Conservation (phyloP, 1,284 basidiomycete genomes). For the Microbotryum violaceum region DNA sequence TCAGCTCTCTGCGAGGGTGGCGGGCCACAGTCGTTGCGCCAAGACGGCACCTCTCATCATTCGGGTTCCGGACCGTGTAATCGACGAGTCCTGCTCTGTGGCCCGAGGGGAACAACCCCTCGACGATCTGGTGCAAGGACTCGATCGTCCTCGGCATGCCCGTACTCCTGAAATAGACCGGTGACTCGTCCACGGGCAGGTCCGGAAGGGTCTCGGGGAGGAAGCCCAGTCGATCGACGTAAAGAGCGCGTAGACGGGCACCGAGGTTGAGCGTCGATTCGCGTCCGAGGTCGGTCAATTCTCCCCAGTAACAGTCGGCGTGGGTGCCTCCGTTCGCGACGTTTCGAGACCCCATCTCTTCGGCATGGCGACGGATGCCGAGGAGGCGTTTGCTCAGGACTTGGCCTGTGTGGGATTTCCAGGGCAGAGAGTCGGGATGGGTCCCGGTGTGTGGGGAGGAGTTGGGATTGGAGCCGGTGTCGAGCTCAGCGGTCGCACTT, state of each 20-base stretch:
- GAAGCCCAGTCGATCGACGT: constrained; percentile 30
- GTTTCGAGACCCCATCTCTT: constrained; percentile 8
- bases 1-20: too few relatives aligned
- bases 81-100: constrained; percentile 15
- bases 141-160: constrained; percentile 33
- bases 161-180: constrained; percentile 28
- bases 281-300: constrained; percentile 35
- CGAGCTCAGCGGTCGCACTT: not conserved
- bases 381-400: not conserved
- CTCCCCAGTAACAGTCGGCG: constrained; percentile 30
- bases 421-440: not conserved
- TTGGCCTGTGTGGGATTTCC: not conserved
- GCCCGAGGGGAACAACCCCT: constrained; percentile 19
- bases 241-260: constrained; percentile 21
- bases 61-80: constrained; percentile 23
- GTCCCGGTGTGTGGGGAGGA: not conserved
- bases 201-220: constrained; percentile 22
- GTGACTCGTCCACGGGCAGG: not conserved
- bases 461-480: not conserved
- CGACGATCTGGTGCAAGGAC: constrained; percentile 28
- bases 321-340: not conserved
- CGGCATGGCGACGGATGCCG: constrained; percentile 13
- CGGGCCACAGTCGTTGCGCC: too few relatives aligned
- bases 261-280: constrained; percentile 31
- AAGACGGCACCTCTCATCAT: constrained; percentile 9